Base-by-base conservation (phyloP, 2,329 filamentous ascomycete genomes). In the Colletotrichum neosansevieriae region DNA sequence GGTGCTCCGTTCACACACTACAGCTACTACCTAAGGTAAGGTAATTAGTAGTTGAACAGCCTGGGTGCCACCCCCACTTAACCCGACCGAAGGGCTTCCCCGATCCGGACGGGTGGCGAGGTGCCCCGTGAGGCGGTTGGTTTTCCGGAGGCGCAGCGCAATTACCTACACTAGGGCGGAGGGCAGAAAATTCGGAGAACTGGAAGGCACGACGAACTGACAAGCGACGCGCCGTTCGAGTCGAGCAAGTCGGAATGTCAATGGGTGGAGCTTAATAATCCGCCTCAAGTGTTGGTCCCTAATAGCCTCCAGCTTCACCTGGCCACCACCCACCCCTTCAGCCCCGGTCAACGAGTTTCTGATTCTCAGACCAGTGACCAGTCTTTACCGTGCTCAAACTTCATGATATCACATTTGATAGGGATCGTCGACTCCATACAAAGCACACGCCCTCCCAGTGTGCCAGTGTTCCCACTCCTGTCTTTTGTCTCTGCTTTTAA, bases 341-440 rank as follows among this genome's bases (percentile, higher is more conserved):
- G 24, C 24, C 24, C 24, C 24, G 24, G 24, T 24, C 24, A 4
- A 24, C 24, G 24, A 24, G 24, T 24, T 24, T 24, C 24, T 24
- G 24, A 5, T 24, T 5, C 24, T 24, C 24, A 24, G 10, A 44
- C 45, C 60, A 10, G 40, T 19, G 10, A 44, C 45, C 60, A 10
- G 40, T 19, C 40, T 4, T 40, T 32, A 40, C 50, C 60, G 54
- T 40, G 40, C n/a, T n/a, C n/a, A n/a, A n/a, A n/a, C n/a, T 12
- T 38, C 50, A 63, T 63, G 40, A 63, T 57, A 49, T 63, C 40
- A 57, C 50, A 24, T 63, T 40, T 38, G 32, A 49, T 57, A 19
- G 40, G 50, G 50, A 63, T 57, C 60, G 29, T 40, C 60, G 24
- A 13, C 42, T 40, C 38, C 24, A 24, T 24, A 24, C 24, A 4